Base-by-base conservation (phyloP, 352 stramenopile species). In the Phytophthora foliorum region DNA sequence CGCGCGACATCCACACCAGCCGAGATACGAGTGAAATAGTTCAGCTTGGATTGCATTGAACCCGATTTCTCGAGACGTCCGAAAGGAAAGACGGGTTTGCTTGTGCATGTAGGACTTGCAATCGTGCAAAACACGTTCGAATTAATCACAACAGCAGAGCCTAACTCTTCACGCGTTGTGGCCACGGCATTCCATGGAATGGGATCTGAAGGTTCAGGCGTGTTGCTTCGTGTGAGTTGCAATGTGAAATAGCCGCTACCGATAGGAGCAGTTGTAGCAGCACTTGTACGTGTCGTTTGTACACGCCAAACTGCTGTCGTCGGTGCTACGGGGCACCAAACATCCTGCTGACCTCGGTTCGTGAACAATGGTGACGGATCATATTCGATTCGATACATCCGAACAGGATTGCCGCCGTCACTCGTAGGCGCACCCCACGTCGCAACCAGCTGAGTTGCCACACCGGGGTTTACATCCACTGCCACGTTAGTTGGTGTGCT, bases 101-200 rank as follows among this genome's bases (percentile, higher is more conserved):
- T 72, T 0, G 73, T 45, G 24, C 87, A 93, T 9, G 66, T 60
- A 4, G 58, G 17, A 5, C 51, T 69, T 1, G 66, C 48, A 3
- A 19, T 34, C 0, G 80, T 89, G 39, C 87, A 95, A 36, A 93
- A 95, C 0, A 95, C 68, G 16, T 79, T 73, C 1, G 87, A 92
- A 3, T 57, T 57, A 1, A 63, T 55, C 0, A 75, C 65, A 2
- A 22, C 44, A 9, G 85, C 25, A 32, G 60, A 87, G 2, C 88
- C 87, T 1, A 78, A 53, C 62, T 99, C 97, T 34, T 98, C 88
- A 6, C 63, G 78, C 4, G 91, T 72, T 16, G 89, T 86, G 2
- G 93, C 91, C 25, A 97, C 91, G 3, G 97, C 94, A 73, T 99
- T 84, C 80, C 95, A 98, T 19, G 94, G 90, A 56, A 99, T 98